Conservation (phyloP, 768 basidiomycete genomes). For the Tylopilus cervinicoccineus region DNA sequence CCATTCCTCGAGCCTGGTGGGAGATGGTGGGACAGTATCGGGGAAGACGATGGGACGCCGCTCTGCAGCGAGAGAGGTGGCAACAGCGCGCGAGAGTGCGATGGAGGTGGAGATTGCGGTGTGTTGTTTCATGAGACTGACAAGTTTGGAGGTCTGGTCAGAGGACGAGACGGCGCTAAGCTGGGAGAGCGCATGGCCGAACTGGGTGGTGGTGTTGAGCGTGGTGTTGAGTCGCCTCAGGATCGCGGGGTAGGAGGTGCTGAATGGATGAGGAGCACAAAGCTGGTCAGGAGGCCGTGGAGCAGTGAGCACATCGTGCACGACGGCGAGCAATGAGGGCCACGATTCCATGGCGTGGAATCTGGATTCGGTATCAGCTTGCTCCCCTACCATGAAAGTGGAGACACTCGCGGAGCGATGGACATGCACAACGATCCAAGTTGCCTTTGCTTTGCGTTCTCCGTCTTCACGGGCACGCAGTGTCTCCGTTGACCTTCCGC, state of each 20-base stretch:
- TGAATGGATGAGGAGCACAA: conserved; percentile 24
- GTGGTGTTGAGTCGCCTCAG: conserved; percentile 44
- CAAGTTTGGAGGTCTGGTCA: conserved; percentile 60
- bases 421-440: conserved; percentile 11
- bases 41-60: conserved; percentile 23
- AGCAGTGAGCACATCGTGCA: conserved; percentile 26
- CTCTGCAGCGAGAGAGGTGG: conserved; percentile 18
- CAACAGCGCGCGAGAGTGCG: conserved; percentile 20
- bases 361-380: neutral
- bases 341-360: conserved; percentile 11
- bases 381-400: neutral
- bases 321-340: conserved; percentile 22
- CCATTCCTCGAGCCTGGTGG: conserved; percentile 52
- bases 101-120: conserved; percentile 38
- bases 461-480: neutral
- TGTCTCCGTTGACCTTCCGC: conserved; percentile 9
- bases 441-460: neutral
- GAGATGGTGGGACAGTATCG: conserved; percentile 26
- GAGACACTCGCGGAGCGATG: conserved; percentile 12
- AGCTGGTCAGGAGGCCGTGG: conserved; percentile 15
- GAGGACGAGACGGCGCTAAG: conserved; percentile 43
- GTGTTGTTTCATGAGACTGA: conserved; percentile 66
- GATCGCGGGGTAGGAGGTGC: conserved; percentile 14
- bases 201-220: conserved; percentile 47
- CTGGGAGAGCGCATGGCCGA: conserved; percentile 49